These are phyloP conservation scores for Cytospora paraplurivora DNA, from an alignment of 2,329 filamentous ascomycete genomes.

Conservation along the genomic window DNA sequence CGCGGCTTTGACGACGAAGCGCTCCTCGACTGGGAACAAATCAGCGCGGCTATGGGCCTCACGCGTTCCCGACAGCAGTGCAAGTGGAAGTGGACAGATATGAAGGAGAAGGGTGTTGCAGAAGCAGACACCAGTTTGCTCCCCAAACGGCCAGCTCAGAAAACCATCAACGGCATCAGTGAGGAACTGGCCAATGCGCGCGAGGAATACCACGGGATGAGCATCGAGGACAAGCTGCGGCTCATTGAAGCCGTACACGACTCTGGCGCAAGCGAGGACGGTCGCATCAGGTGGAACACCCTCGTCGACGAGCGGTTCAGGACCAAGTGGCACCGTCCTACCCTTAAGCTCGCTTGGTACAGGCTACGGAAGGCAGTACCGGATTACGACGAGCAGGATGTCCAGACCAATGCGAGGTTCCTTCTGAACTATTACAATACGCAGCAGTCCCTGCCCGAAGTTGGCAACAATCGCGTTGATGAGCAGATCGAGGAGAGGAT, in stretches of 20 bases:
- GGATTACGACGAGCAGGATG: constrained; percentile 36
- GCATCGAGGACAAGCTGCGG: constrained; percentile 46
- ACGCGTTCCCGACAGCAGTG: constrained; percentile 69
- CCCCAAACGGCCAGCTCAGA: constrained; percentile 27
- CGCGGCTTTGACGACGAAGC: constrained; percentile 49
- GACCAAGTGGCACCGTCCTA: constrained; percentile 42
- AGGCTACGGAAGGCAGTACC: constrained; percentile 42
- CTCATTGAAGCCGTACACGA: constrained; percentile 48
- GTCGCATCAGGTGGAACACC: constrained; percentile 52
- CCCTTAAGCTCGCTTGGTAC: constrained; percentile 44
- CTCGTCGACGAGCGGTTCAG: constrained; percentile 47
- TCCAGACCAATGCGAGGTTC: constrained; percentile 41
- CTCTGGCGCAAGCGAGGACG: constrained; percentile 44
- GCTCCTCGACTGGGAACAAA: constrained; percentile 65
- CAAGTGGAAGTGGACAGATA: constrained; percentile 64
- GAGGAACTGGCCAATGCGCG: constrained; percentile 49
- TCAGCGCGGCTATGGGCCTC: constrained; percentile 63
- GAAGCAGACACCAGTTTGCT: constrained; percentile 27
- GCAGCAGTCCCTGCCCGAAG: background rate
- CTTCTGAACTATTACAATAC: constrained; percentile 33
- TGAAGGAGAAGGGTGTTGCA: constrained; percentile 39
- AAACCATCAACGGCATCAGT: constrained; percentile 38
- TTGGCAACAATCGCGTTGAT: constrained; percentile 20
- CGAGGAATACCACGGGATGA: constrained; percentile 46
- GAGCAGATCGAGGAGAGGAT: constrained; percentile 22